Evolutionary conservation across 768 basidiomycete species (phyloP), one percentile per base, ranked within the genome.

Genomic region (Boletus bicolor): DNA sequence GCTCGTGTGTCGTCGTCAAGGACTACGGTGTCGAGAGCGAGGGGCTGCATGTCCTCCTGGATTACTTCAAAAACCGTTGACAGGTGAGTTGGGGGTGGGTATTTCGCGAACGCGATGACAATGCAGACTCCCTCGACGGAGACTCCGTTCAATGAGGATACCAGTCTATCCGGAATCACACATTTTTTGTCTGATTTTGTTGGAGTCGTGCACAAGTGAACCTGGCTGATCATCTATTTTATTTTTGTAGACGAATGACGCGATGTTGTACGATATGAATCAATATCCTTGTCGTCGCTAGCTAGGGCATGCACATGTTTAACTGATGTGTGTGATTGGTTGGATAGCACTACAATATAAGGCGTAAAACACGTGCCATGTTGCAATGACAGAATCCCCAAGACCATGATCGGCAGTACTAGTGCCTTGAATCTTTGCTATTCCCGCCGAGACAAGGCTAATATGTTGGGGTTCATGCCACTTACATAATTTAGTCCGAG

Each of bases 1-100:
- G 91, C 80, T 87, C 83, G 68, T 93, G 91, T 67, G 96, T 98
- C 67, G 96, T 98, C 60, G 95, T 99, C 65, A 98, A 93, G 83
- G 92, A 98, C 72, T 98, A 95, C 71, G 96, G 96, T 67, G 81
- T 83, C 54, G 96, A 98, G 80, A 88, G 86, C 67, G 92, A 96
- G 80, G 96, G 94, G 54, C 83, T 96, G 63, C 88, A 95, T 72
- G 93, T 96, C 69, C 84, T 94, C 70, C 76, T 93, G 64, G 91
- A 94, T 70, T 93, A 96, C 85, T 96, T 97, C 88, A 95, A 94
- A 81, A 91, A 87, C 81, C 90, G 93, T 59, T 60, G 48, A 64
- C 88, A 85, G 64, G 73, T 73, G 67, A 66, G 75, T 72, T 17
- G 15, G n/a, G 21, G 54, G 35, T 7, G 32, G 24, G 37, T 5